Conservation (phyloP, 108 stramenopile genomes). For the Pseudonitzschia delicatissima region DNA sequence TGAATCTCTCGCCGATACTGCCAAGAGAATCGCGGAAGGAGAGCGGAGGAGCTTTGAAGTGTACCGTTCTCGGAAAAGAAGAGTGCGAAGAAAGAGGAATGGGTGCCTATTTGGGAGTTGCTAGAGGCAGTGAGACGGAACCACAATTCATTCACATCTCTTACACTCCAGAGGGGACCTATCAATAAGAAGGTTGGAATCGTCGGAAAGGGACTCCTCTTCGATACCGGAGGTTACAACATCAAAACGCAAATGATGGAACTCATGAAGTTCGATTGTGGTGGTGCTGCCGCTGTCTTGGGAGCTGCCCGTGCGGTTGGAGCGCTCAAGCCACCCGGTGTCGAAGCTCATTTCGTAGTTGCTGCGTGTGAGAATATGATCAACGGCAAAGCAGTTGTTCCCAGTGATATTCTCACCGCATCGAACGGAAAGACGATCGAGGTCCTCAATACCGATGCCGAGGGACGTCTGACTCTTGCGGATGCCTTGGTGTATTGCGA, state of each 20-base stretch:
- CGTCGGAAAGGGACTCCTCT: conserved; percentile 95
- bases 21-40: conserved; percentile 74
- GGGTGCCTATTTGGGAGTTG: conserved; percentile 93
- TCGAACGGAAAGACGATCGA: conserved; percentile 98
- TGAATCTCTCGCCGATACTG: conserved; percentile 77
- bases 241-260: conserved; percentile 99
- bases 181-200: conserved; percentile 87
- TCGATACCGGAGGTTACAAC: conserved; percentile 99
- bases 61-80: conserved; percentile 75
- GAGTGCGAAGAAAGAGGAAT: conserved; percentile 90
- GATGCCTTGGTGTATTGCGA: conserved; percentile 97
- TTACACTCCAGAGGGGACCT: conserved; percentile 64
- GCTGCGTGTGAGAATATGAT: conserved; percentile 98
- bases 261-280: conserved; percentile 99
- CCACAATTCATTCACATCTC: conserved; percentile 96
- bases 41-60: conserved; percentile 66
- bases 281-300: conserved; percentile 81
- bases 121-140: conserved; percentile 87
- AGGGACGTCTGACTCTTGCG: conserved; percentile 95
- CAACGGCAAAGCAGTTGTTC: conserved; percentile 84
- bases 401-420: conserved; percentile 94
- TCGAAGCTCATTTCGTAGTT: conserved; percentile 89
- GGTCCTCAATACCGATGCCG: conserved; percentile 97
- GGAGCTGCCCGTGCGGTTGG: conserved; percentile 84
- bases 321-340: conserved; percentile 64